Percentiles rank a stretch among this genome's conserved stretches.
Conservation (phyloP, 805 yeast genomes). For the Candida koratica region DNA sequence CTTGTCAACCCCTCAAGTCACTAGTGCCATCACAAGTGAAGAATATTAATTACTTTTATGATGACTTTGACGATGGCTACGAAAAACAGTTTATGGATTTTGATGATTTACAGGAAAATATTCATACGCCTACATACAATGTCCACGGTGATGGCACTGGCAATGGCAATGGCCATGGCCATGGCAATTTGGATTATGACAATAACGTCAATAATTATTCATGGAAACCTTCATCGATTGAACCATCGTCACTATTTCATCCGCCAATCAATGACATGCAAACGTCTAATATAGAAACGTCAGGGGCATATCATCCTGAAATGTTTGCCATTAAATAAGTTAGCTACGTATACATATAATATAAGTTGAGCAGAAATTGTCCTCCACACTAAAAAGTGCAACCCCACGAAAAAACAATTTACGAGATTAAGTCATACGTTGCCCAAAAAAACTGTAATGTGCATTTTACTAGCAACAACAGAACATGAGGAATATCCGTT, state of each 20-base stretch:
- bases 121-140: conserved; percentile 1
- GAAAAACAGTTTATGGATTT: conserved; percentile 14
- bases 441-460: conserved; percentile 41
- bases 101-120: conserved; percentile 2
- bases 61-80: conserved; percentile 23
- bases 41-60: conserved; percentile 11
- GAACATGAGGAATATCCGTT: conserved; percentile 72
- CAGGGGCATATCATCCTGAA: no score
- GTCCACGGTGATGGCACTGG: no score
- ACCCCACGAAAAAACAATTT: conserved; percentile 3
- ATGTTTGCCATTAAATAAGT: no score
- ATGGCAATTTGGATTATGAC: neutral
- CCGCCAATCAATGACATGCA: no score
- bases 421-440: conserved; percentile 1
- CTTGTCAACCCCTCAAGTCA: conserved; percentile 1
- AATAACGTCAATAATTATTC: conserved; percentile 3
- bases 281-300: no score
- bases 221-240: neutral
- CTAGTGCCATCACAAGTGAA: neutral
- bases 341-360: no score
- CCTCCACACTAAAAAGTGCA: no score
- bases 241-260: neutral
- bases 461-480: conserved; percentile 68
- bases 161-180: no score
- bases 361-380: no score